A percentile compares a stretch with the other conserved stretches of the same genome.
Evolutionary conservation across 768 basidiomycete genomes (phyloP).

Genomic region (Tricholoma matsutake): DNA sequence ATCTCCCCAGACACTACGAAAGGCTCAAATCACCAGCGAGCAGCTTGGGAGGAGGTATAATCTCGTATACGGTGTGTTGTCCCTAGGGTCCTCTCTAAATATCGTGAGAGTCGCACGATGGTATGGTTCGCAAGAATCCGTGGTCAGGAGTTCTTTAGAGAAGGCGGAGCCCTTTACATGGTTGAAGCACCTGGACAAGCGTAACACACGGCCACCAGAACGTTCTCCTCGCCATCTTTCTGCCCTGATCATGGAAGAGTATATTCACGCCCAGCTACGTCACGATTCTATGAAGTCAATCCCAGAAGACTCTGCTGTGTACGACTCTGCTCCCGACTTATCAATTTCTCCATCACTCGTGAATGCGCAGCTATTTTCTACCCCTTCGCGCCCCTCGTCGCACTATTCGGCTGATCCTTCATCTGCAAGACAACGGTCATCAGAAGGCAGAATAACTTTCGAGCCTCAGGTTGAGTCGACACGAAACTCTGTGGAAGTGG

Average conservation of each 20-base stretch:
- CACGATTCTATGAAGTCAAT: conserved; percentile 41
- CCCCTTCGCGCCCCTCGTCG: conserved; percentile 31
- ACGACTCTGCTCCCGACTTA: conserved; percentile 15
- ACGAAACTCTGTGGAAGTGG: conserved; percentile 43
- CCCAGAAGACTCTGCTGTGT: conserved; percentile 36
- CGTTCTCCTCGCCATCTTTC: conserved; percentile 62
- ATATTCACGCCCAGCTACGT: conserved; percentile 39
- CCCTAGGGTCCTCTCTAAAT: conserved; percentile 34
- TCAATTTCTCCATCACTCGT: conserved; percentile 18
- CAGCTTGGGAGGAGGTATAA: conserved; percentile 67
- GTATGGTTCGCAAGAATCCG: conserved; percentile 49
- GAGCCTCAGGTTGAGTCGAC: conserved; percentile 51
- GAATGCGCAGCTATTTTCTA: conserved; percentile 19
- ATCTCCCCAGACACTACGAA: conserved; percentile 54
- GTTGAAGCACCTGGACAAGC: conserved; percentile 64
- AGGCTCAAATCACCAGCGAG: conserved; percentile 59
- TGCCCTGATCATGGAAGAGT: conserved; percentile 69
- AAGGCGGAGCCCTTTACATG: conserved; percentile 69
- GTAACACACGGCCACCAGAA: conserved; percentile 23
- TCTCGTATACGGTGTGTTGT: conserved; percentile 42
- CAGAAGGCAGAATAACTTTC: conserved; percentile 54
- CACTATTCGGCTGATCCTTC: conserved; percentile 39
- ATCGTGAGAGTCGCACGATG: conserved; percentile 54
- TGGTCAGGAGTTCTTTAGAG: conserved; percentile 52
- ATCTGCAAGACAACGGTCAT: conserved; percentile 34